Evolutionary conservation across 2,329 filamentous ascomycete genomes (phyloP), one percentile per base, ranked within the genome.

Genomic region (Colletotrichum paranaense): DNA sequence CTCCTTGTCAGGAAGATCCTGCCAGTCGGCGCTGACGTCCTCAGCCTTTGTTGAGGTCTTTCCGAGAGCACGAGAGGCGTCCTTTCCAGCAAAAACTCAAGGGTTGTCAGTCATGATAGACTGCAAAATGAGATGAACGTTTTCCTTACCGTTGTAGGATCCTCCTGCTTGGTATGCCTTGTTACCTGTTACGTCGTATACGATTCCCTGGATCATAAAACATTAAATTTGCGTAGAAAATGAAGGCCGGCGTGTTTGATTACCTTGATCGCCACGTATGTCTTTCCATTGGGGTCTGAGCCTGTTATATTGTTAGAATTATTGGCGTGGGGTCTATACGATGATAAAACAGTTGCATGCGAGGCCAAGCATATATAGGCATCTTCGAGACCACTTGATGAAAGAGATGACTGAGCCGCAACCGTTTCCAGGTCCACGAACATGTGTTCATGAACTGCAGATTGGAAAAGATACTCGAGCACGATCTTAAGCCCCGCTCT

Each of bases 121-220:
- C 28, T 30, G 6, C 12, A 24, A 35, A 9, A 24, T 46, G 19
- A 30, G 7, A 14, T 16, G 30, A 57, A 49, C 19, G 24, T 58
- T 11, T 26, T 28, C 83, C 88, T 79, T 87, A 98, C 97, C 94
- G 78, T 94, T 90, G 83, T 99, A 99, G 75, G 92, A 91, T 60
- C 94, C 95, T 28, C 92, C 93, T 11, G 93, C 91, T 59, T 92
- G 91, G 82, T 99, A 99, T 19, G 94, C 92, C 76, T 93, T 92
- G 83, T 98, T 99, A 64, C 93, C 94, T 28, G 91, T 95, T 74
- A 99, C 97, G 80, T 99, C 96, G 80, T 98, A 99, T 65, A 99
- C 93, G 74, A 93, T 94, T 78, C 97, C 96, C 93, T 98, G 72
- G 5, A 52, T 6, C 14, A 49, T 49, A 16, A 22, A n/a, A 32